Evolutionary conservation across 2,329 filamentous ascomycete genomes (phyloP), one percentile per base, ranked within the genome.

Genomic region (Cucurbitaria berberidis): DNA sequence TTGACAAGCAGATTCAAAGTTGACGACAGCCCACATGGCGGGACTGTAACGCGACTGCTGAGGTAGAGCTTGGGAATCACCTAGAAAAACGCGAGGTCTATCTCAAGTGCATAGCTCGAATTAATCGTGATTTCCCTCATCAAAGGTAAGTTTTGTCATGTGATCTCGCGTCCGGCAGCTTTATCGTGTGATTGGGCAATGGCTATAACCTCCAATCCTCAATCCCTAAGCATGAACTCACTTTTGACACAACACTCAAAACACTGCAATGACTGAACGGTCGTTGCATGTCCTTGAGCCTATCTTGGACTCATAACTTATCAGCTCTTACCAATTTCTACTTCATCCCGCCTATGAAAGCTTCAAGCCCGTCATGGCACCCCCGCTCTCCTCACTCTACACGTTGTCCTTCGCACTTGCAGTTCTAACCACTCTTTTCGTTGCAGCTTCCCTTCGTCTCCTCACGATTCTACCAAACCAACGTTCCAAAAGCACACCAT

Each of bases 381-480:
- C 63, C 51, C 57, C 62, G 18, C 57, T 39, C 6, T 54, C 59
- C 26, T 56, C 60, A 1, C 60, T 68, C 54, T 62, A 61, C 54
- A 62, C 55, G 2, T 54, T 69, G 51, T 66, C 72, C 48, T 64
- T 70, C 59, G 15, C 62, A 47, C 62, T 76, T 51, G 66, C 75
- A 11, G 46, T 72, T 48, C 55, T 75, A 48, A 47, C 70, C 38
- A 69, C 76, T 29, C 51, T 73, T 51, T 29, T 77, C 49, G 63
- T 74, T 9, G 62, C 67, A 22, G 54, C 66, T 7, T 57, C 71
- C 15, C 72, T 76, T 15, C 78, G 79, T 29, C 64, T 79, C 36
- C 65, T 74, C 56, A 63, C 70, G 32, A 74, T 80, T 49, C 69
- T 80, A 21, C 71, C 75, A 24, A 62, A 44, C 67, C 6, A 54